These are phyloP conservation scores for Asterophora parasitica DNA, from an alignment of 768 basidiomycete genomes.

Conservation along the genomic window DNA sequence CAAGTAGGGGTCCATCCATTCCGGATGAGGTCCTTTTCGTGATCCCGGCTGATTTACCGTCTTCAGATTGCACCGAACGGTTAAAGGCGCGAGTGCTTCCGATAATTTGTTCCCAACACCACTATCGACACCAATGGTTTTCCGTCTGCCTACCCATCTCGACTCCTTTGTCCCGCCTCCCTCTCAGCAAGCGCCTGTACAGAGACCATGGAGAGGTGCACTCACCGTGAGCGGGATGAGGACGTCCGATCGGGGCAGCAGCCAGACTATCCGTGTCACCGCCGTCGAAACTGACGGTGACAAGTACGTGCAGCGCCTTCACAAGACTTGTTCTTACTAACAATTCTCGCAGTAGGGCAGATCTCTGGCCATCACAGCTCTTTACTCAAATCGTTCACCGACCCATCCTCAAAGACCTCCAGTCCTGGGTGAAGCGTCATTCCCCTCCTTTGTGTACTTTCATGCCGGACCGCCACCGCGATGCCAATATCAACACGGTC, in stretches of 20 bases:
- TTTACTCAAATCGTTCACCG: conserved; percentile 39
- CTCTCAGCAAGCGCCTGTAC: conserved; percentile 36
- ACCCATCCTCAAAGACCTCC: conserved; percentile 41
- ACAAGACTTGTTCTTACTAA: conserved; percentile 21
- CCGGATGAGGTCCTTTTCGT: conserved; percentile 14
- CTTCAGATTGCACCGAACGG: conserved; percentile 24
- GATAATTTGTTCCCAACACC: conserved; percentile 23
- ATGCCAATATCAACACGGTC: conserved; percentile 40
- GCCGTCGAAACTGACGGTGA: conserved; percentile 71
- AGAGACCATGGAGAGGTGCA: conserved; percentile 54
- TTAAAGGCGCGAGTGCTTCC: conserved; percentile 34
- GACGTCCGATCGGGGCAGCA: conserved; percentile 40
- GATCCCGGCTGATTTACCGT: conserved; percentile 16
- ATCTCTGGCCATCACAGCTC: conserved; percentile 51
- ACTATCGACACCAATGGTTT: conserved; percentile 39
- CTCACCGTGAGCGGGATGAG: conserved; percentile 48
- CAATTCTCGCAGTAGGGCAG: conserved; percentile 38
- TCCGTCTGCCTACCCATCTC: conserved; percentile 58
- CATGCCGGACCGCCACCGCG: conserved; percentile 55
- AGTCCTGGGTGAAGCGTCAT: conserved; percentile 46
- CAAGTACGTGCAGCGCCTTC: conserved; percentile 40
- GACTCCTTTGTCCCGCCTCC: conserved; percentile 56
- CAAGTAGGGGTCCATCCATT: conserved; percentile 11
- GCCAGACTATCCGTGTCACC: conserved; percentile 52
- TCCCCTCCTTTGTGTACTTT: conserved; percentile 53